These are phyloP conservation scores for Euphorbia tirucalli DNA, from an alignment of 345 rosid genomes.

Conservation along the genomic window DNA sequence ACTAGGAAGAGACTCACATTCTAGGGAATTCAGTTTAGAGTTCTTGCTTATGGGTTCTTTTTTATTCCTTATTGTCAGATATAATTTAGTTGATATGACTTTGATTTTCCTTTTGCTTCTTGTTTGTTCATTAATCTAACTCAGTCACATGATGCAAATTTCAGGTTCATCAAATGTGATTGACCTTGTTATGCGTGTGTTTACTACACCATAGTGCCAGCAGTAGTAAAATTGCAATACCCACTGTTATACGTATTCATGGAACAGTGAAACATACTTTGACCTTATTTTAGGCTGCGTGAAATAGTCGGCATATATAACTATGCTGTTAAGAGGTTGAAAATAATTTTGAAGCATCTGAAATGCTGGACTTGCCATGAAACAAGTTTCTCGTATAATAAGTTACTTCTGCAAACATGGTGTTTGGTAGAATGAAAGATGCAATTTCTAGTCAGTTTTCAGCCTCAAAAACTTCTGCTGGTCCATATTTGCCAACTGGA, in stretches of 20 bases:
- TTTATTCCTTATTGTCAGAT: neutral
- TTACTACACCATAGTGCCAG: neutral
- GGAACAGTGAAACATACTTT: neutral
- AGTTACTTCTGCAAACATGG: conserved; percentile 38
- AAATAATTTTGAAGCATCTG: neutral
- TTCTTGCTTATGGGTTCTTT: neutral
- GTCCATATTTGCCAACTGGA: conserved; percentile 47
- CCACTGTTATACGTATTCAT: neutral
- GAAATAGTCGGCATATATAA: neutral
- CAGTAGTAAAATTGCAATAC: neutral
- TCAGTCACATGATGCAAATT: neutral
- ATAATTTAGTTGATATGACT: neutral
- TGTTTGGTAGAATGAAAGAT: conserved; percentile 55
- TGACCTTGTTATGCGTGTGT: neutral
- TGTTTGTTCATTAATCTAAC: neutral
- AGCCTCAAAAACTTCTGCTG: conserved; percentile 40
- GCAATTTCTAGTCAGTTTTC: conserved; percentile 37
- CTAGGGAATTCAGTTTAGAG: neutral
- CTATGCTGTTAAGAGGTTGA: neutral
- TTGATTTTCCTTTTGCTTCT: neutral
- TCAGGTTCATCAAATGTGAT: neutral
- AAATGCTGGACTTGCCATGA: neutral
- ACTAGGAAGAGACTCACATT: neutral
- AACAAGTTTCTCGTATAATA: neutral
- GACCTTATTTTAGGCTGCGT: neutral